Evolutionary conservation across 306 rosid genomes (phyloP).

Genomic region (Oemleria cerasiformis): DNA sequence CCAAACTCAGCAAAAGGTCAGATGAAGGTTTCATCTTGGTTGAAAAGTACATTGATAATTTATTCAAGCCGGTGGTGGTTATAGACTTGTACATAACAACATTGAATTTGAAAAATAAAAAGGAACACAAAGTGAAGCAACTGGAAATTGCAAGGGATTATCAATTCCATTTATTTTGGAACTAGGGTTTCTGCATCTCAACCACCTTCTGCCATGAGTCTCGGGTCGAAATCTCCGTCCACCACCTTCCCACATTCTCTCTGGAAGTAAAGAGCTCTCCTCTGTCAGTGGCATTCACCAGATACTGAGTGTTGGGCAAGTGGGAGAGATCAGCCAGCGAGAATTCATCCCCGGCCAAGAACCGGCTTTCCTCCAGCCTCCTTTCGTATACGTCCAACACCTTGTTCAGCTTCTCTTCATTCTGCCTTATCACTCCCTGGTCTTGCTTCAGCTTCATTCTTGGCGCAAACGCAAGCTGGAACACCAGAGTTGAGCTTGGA

Average conservation of each 20-base stretch:
- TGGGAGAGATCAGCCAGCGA: constrained; percentile 87
- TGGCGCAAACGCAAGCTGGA: constrained; percentile 84
- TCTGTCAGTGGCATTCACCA: constrained; percentile 33
- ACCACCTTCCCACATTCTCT: constrained; percentile 68
- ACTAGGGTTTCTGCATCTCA: constrained; percentile 35
- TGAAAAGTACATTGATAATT: background rate
- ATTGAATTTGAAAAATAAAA: too few relatives aligned
- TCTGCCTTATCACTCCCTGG: constrained; percentile 43
- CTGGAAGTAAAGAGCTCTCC: constrained; percentile 50
- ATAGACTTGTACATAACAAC: too few relatives aligned
- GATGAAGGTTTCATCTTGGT: background rate
- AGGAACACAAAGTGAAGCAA: background rate
- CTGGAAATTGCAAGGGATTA: background rate
- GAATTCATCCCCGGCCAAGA: constrained; percentile 73
- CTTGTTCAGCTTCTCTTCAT: constrained; percentile 52
- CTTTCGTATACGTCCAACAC: constrained; percentile 68
- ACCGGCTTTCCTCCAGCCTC: constrained; percentile 54
- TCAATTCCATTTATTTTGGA: background rate
- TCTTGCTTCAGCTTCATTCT: constrained; percentile 73
- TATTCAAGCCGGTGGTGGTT: background rate
- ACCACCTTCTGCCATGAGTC: constrained; percentile 66
- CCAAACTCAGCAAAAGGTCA: background rate
- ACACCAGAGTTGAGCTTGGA: constrained; percentile 55
- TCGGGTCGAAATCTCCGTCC: constrained; percentile 68
- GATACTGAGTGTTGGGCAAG: constrained; percentile 69